phyloP scores from a whole-genome alignment of 345 rosid species.

The Dipteronia sinensis region DNA sequence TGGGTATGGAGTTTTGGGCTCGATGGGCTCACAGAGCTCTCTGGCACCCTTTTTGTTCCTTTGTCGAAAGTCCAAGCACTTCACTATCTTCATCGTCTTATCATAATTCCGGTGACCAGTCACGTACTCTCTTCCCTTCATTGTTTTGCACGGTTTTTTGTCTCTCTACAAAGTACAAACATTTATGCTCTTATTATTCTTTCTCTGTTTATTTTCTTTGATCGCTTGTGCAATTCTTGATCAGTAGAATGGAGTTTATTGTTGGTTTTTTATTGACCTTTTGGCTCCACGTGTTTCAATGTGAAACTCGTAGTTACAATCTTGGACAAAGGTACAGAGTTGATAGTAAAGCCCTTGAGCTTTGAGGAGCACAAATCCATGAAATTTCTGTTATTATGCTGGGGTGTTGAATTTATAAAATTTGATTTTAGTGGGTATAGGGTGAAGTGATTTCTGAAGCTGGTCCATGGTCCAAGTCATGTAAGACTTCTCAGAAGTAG shows the following conservation, averaged over 20 bases:
- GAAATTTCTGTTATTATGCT: too few relatives aligned
- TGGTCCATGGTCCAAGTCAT: too few relatives aligned
- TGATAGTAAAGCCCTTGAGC: too few relatives aligned
- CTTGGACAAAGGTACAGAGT: too few relatives aligned
- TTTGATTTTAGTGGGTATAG: too few relatives aligned
- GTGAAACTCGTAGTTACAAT: not conserved
- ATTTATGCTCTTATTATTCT: not conserved
- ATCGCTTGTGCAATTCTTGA: not conserved
- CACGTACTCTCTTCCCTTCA: constrained; percentile 61
- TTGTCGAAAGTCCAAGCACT: not conserved
- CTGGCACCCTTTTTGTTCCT: constrained; percentile 37
- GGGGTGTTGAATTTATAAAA: too few relatives aligned
- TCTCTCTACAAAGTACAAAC: not conserved
- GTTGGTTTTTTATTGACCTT: not conserved
- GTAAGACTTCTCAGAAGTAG: too few relatives aligned
- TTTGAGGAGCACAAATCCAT: too few relatives aligned
- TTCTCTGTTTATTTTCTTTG: not conserved
- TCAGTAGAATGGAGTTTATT: not conserved
- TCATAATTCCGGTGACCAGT: constrained; percentile 20
- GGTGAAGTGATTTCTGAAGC: too few relatives aligned
- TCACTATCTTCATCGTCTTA: constrained; percentile 12
- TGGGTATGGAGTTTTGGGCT: constrained; percentile 98
- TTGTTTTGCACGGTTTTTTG: constrained; percentile 64
- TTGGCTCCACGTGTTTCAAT: not conserved
- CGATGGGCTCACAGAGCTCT: constrained; percentile 94